Percentiles rank a stretch among this genome's conserved stretches.
Evolutionary conservation across 2,329 filamentous ascomycete species (phyloP).

Genomic region (Penicillium italicum): DNA sequence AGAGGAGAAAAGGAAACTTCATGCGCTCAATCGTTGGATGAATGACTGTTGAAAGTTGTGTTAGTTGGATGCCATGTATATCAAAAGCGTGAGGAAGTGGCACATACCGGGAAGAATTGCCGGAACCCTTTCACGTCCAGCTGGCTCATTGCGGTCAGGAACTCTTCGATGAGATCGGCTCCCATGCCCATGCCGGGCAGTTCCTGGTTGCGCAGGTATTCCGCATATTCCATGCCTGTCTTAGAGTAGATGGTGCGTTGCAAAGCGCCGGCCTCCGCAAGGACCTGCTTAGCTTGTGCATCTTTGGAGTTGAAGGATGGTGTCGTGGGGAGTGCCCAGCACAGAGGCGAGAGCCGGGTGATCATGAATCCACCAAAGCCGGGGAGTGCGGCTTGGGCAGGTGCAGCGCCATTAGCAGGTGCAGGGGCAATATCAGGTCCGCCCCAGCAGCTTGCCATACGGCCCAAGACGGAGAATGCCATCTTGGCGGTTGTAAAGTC

Average conservation of each 20-base stretch:
- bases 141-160: constrained; percentile 43
- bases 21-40: constrained; percentile 46
- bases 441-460: constrained; percentile 86
- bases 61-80: constrained; percentile 5
- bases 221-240: constrained; percentile 75
- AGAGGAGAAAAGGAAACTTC: constrained; percentile 25
- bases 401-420: constrained; percentile 27
- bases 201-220: constrained; percentile 45
- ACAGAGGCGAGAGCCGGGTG: constrained; percentile 78
- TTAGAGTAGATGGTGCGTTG: constrained; percentile 90
- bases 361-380: constrained; percentile 93
- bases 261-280: constrained; percentile 80
- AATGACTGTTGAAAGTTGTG: constrained; percentile 32
- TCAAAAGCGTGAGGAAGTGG: neutral
- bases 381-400: constrained; percentile 56
- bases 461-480: constrained; percentile 75
- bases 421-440: constrained; percentile 66
- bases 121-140: constrained; percentile 47
- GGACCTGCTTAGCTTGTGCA: constrained; percentile 80
- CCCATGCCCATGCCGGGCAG: constrained; percentile 49
- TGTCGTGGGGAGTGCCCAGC: constrained; percentile 82
- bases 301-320: constrained; percentile 78
- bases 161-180: constrained; percentile 46
- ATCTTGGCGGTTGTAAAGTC: constrained; percentile 66
- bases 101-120: constrained; percentile 47